Percentiles rank a stretch among this genome's conserved stretches.
Conservation (phyloP, 768 basidiomycete species). For the Agrocybe pediades region DNA sequence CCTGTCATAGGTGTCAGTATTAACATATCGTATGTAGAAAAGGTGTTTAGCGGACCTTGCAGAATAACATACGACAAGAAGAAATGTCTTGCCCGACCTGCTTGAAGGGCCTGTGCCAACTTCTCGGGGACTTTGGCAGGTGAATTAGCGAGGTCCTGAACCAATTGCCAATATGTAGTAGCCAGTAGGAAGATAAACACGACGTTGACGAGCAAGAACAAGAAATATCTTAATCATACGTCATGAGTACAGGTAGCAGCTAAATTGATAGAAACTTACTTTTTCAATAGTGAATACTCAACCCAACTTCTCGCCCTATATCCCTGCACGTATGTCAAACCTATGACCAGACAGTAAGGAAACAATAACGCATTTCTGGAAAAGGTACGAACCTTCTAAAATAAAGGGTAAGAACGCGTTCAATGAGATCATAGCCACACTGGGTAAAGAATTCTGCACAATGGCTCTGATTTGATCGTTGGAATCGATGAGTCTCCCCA, state of each 20-base stretch:
- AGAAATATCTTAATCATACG: constrained; percentile 76
- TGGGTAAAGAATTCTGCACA: constrained; percentile 93
- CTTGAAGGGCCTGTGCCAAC: constrained; percentile 80
- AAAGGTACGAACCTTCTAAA: constrained; percentile 65
- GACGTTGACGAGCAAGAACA: constrained; percentile 90
- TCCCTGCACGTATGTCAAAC: constrained; percentile 88
- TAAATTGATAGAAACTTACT: constrained; percentile 49
- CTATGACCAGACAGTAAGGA: constrained; percentile 13
- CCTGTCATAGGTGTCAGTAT: constrained; percentile 42
- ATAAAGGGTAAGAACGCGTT: constrained; percentile 90
- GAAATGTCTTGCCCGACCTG: constrained; percentile 79
- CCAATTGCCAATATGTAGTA: constrained; percentile 88
- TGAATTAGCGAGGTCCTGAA: constrained; percentile 89
- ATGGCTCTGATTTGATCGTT: constrained; percentile 82
- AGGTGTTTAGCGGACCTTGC: constrained; percentile 59
- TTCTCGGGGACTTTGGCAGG: constrained; percentile 95
- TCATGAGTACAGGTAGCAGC: not conserved
- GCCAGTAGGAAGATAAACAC: constrained; percentile 94
- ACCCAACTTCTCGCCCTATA: constrained; percentile 89
- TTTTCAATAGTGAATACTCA: constrained; percentile 89
- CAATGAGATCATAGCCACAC: constrained; percentile 85
- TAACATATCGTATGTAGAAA: not conserved
- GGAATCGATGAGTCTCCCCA: constrained; percentile 80
- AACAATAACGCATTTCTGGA: constrained; percentile 2
- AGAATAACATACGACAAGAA: constrained; percentile 84